These are phyloP conservation scores for Ulota crispa DNA, from an alignment of 225 moss, liverwort and hornwort genomes.

Conservation along the genomic window DNA sequence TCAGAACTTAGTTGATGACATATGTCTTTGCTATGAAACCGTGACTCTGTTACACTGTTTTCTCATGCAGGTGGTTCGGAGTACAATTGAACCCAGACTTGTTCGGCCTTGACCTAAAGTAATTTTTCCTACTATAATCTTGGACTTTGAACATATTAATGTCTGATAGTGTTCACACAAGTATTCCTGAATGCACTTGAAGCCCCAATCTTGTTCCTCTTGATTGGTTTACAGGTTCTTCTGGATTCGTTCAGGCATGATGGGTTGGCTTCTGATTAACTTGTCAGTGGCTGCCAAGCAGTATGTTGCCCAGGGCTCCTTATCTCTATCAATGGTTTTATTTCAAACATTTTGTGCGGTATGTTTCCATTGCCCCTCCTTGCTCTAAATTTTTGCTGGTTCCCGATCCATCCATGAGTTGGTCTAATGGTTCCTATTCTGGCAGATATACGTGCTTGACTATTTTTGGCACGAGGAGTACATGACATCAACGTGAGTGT, in stretches of 20 bases:
- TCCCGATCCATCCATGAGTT: neutral
- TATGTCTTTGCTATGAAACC: neutral
- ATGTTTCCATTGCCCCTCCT: slow-evolving; percentile 22
- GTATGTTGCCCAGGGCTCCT: slow-evolving; percentile 57
- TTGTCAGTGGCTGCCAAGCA: slow-evolving; percentile 90
- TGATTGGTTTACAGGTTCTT: slow-evolving; percentile 72
- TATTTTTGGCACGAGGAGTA: slow-evolving; percentile 96
- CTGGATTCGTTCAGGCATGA: slow-evolving; percentile 98
- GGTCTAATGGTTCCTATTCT: slow-evolving; percentile 8
- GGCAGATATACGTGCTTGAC: slow-evolving; percentile 90
- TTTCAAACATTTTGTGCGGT: slow-evolving; percentile 78
- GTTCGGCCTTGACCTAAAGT: slow-evolving; percentile 90
- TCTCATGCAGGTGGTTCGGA: slow-evolving; percentile 84
- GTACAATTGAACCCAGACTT: slow-evolving; percentile 91
- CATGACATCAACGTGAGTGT: slow-evolving; percentile 96
- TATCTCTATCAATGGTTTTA: slow-evolving; percentile 78
- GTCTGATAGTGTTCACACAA: neutral
- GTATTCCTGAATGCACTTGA: slow-evolving; percentile 4
- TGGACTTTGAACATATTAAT: neutral
- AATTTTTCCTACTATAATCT: slow-evolving; percentile 24
- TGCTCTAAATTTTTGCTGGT: slow-evolving; percentile 3
- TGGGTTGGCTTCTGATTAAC: slow-evolving; percentile 91
- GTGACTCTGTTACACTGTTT: neutral
- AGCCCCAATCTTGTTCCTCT: neutral
- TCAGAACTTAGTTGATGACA: neutral